Evolutionary conservation across 2,329 filamentous ascomycete species (phyloP).

Genomic region (Cercospora nicotianae): DNA sequence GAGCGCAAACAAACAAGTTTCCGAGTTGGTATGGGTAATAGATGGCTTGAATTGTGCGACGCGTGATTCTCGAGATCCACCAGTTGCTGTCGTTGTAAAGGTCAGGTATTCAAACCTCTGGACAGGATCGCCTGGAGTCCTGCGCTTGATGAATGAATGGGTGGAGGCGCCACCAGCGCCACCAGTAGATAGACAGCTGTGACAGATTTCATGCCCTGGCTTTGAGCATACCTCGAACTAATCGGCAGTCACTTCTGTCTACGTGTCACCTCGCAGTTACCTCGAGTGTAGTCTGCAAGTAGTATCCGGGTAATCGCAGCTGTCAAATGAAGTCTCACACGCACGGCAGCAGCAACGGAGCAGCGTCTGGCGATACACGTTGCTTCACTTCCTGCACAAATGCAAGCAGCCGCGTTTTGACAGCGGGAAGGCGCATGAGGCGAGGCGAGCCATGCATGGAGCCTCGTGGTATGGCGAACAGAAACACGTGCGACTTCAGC

Average conservation of each 20-base stretch:
- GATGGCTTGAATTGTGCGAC: not conserved
- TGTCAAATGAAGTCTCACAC: not conserved
- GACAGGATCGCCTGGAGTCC: not conserved
- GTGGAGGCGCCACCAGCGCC: not conserved
- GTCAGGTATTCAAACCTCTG: not conserved
- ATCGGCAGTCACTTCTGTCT: not conserved
- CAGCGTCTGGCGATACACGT: not conserved
- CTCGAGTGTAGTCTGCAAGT: not conserved
- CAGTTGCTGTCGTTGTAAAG: not conserved
- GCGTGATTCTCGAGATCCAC: not conserved
- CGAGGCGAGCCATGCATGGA: not conserved
- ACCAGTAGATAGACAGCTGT: not conserved
- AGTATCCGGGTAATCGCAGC: not conserved
- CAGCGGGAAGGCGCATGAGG: not conserved
- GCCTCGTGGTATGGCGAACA: not conserved
- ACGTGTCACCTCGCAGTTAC: not conserved
- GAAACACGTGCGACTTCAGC: not conserved
- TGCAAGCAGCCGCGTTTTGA: not conserved
- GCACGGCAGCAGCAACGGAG: not conserved
- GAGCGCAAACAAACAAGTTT: not conserved
- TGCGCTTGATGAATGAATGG: not conserved
- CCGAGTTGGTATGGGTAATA: not conserved
- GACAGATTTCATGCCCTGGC: not conserved
- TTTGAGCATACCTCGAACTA: not conserved
- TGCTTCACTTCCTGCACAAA: not conserved